phyloP scores from a whole-genome alignment of 2,329 filamentous ascomycete species.

The Rachicladosporium sp. region DNA sequence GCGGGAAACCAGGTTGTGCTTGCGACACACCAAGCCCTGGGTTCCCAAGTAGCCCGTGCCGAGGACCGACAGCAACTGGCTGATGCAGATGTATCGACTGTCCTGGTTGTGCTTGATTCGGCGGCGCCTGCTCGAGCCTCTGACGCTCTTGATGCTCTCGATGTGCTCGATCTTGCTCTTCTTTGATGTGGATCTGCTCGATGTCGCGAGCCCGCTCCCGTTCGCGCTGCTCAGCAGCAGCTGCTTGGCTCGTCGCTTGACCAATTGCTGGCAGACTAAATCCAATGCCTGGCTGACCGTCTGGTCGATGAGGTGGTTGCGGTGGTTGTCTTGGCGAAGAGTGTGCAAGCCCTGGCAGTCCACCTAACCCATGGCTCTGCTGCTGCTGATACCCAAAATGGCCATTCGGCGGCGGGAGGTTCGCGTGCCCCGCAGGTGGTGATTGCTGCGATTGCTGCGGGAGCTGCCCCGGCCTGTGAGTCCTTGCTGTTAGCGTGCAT shows the following conservation, averaged over 20 bases:
- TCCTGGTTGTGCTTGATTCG: conserved; percentile 76
- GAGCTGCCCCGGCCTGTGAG: too few relatives aligned
- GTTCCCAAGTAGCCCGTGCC: conserved; percentile 63
- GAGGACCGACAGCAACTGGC: conserved; percentile 67
- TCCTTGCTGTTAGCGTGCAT: too few relatives aligned
- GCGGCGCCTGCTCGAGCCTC: conserved; percentile 54
- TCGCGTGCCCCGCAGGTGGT: conserved; percentile 18
- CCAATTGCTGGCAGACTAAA: conserved; percentile 34
- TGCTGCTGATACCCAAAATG: conserved; percentile 31
- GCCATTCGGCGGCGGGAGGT: conserved; percentile 23
- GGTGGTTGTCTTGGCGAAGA: conserved; percentile 29
- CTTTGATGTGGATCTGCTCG: conserved; percentile 43
- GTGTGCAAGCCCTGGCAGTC: conserved; percentile 32
- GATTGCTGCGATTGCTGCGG: conserved; percentile 20
- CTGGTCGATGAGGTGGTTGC: conserved; percentile 13
- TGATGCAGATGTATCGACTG: conserved; percentile 80
- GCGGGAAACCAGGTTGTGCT: conserved; percentile 35
- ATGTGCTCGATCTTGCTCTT: conserved; percentile 49
- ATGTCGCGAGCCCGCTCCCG: conserved; percentile 40
- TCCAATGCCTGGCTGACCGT: conserved; percentile 26
- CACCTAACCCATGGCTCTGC: conserved; percentile 32
- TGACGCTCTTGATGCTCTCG: conserved; percentile 51
- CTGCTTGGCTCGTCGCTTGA: conserved; percentile 30
- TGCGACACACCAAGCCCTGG: conserved; percentile 37
- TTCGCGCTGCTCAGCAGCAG: conserved; percentile 30